Percentiles rank a stretch among this genome's conserved stretches.
Evolutionary conservation across 1,284 basidiomycete species (phyloP).

Genomic region (Ceratobasidium sp.): DNA sequence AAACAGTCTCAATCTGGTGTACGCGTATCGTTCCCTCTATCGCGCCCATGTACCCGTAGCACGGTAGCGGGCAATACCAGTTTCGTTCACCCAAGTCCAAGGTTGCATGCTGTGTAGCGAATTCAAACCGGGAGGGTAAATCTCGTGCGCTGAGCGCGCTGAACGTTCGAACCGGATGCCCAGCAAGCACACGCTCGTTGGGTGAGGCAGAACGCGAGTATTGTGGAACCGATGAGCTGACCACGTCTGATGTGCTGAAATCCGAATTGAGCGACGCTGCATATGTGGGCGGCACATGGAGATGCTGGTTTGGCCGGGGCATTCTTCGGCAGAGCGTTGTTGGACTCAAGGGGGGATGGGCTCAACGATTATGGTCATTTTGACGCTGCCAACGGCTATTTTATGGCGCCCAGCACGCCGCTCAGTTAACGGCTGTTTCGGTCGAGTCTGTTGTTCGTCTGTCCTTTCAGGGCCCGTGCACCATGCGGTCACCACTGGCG

Average conservation of each 20-base stretch:
- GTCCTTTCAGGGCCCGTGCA: conserved; percentile 4
- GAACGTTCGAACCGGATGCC: conserved; percentile 27
- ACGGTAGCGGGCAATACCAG: conserved; percentile 35
- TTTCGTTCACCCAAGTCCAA: conserved; percentile 35
- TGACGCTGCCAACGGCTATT: not conserved
- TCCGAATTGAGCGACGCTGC: conserved; percentile 36
- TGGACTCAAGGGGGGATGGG: not conserved
- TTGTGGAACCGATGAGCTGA: conserved; percentile 23
- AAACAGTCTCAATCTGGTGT: conserved; percentile 40
- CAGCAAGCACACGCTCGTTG: conserved; percentile 32
- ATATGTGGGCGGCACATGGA: conserved; percentile 33
- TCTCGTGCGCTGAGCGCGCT: conserved; percentile 33
- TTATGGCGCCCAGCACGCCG: not conserved
- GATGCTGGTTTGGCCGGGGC: conserved; percentile 20
- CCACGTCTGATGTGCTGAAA: conserved; percentile 31
- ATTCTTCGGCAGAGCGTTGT: conserved; percentile 2
- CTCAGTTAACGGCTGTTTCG: conserved; percentile 1
- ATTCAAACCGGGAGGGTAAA: conserved; percentile 33
- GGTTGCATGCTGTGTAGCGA: conserved; percentile 21
- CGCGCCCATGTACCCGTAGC: conserved; percentile 26
- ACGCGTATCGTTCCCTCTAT: conserved; percentile 29
- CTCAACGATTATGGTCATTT: not conserved
- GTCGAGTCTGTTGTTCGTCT: not conserved
- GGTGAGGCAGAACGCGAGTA: conserved; percentile 39
- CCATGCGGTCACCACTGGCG: conserved; percentile 28